Evolutionary conservation across 495 filamentous ascomycete genomes (phyloP), one percentile per base, ranked within the genome.

Genomic region (Neohortaea acidophila): DNA sequence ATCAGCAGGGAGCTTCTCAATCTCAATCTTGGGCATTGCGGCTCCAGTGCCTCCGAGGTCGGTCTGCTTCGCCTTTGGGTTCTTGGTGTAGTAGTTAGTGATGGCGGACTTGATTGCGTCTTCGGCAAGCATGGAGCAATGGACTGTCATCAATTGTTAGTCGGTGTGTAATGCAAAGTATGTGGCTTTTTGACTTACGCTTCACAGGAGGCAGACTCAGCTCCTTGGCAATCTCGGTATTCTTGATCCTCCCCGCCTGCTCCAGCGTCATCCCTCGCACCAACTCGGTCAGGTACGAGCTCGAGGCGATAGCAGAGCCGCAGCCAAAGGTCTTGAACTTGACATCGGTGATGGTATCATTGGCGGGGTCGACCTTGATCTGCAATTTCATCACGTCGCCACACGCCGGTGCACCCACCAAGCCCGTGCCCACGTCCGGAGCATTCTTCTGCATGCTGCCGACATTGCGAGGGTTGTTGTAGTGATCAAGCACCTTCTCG

Each of bases 91-190:
- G 68, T 94, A 96, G 60, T 97, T 87, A 38, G 75, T 79, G 59
- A 96, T 94, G 41, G 91, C 91, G n/a, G 84, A 87, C 64, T 94
- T 94, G 72, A 99, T 94, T 43, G 91, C 91, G 58, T 99, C 87
- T 64, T 99, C 91, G 19, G 91, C 91, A 42, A 99, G 76, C 82
- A 99, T 94, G 41, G 86, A 94, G 71, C 91, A 99, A 63, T 99
- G 91, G 21, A 94, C 79, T 84, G 43, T 52, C 21, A 48, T 15
- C 19, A 5, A 35, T 22, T 24, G 21, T 43, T 25, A 45, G 26
- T 35, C 10, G 27, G 13, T 12, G 14, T 13, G n/a, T 14, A 21
- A 18, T 30, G 23, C 23, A 18, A 37, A 40, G 14, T 23, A 34
- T 18, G 13, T 11, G 7, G 22, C 34, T 18, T 29, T 24, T 29